A percentile compares a stretch with the other conserved stretches of the same genome.
Evolutionary conservation across 148 eudicot genomes (phyloP).

Genomic region (Silene conica): DNA sequence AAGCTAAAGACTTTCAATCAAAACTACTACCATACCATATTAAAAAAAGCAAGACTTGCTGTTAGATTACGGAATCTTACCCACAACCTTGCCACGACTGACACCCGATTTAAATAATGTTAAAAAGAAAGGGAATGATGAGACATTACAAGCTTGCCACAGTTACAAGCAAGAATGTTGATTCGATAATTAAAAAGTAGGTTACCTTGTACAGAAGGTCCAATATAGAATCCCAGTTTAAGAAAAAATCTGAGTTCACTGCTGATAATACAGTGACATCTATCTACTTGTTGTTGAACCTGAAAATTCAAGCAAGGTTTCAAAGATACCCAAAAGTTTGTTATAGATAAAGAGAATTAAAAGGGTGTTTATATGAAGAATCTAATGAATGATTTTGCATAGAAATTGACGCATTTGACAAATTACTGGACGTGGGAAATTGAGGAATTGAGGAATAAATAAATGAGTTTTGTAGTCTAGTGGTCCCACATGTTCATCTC

Average conservation of each 20-base stretch:
- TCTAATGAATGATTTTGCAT: neutral
- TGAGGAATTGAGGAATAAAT: neutral
- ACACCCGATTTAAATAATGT: neutral
- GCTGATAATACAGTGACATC: neutral
- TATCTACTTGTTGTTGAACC: neutral
- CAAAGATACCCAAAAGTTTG: neutral
- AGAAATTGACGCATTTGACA: neutral
- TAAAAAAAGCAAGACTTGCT: too few species aligned
- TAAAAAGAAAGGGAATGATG: too few species aligned
- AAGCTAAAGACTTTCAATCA: neutral
- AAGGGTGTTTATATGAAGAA: neutral
- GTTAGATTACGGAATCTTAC: too few species aligned
- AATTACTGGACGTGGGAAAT: neutral
- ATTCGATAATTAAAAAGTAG: neutral
- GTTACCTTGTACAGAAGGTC: conserved; percentile 12
- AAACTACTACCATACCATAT: too few species aligned
- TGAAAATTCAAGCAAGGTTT: conserved; percentile 3
- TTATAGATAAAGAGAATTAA: too few species aligned
- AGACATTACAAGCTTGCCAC: too few species aligned
- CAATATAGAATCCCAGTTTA: conserved; percentile 15
- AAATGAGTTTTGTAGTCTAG: neutral
- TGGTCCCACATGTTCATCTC: neutral
- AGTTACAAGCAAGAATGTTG: too few species aligned
- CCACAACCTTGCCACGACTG: too few species aligned
- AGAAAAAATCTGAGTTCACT: conserved; percentile 9